Base-by-base conservation (phyloP, 1,284 basidiomycete genomes). In the Naganishia sp. region DNA sequence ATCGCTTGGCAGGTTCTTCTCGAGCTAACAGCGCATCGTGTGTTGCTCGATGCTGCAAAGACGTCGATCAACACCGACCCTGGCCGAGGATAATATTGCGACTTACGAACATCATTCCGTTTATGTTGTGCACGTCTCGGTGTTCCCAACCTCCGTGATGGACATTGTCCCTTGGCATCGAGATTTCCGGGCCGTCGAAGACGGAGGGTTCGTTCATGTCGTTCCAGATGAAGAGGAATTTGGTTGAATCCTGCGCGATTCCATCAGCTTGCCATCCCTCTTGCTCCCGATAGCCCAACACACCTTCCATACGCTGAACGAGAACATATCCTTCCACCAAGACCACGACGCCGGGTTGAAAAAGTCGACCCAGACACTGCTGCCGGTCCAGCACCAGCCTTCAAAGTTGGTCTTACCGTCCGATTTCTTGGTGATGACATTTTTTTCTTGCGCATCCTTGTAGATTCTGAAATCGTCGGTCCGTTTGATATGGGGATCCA, bases 161-260 rank as follows among this genome's bases (percentile, higher is more conserved):
- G 44, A 96, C 79, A 68, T 89, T 91, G 73, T 99, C 96, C 76
- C 90, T 92, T 15, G 91, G 93, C 88, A 97, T 93, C 15, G 92
- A 93, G 74, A 99, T 95, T 77, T 99, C 96, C 2, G 96, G 96
- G 0, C 95, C 96, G 72, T 97, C 95, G 83, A 99, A 99, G 28
- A 99, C 88, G 4, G 94, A 89, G 1, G 95, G 95, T 90, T 98
- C 95, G 76, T 97, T 98, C 95, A 99, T 99, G 78, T 99, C 95
- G 79, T 97, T 98, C 94, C 94, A 97, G 69, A 98, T 90, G 75
- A 88, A 89, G 11, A 97, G 85, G 72, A 88, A 86, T 55, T 87
- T 86, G 1, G 90, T 91, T 70, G 80, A 81, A 48, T 82, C 78
- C 76, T 78, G 68, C 44, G n/a, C 33, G 43, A 65, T 28, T 28